A percentile compares a stretch with the other conserved stretches of the same genome.
Conservation (phyloP, 306 rosid genomes). For the Rosa persica region DNA sequence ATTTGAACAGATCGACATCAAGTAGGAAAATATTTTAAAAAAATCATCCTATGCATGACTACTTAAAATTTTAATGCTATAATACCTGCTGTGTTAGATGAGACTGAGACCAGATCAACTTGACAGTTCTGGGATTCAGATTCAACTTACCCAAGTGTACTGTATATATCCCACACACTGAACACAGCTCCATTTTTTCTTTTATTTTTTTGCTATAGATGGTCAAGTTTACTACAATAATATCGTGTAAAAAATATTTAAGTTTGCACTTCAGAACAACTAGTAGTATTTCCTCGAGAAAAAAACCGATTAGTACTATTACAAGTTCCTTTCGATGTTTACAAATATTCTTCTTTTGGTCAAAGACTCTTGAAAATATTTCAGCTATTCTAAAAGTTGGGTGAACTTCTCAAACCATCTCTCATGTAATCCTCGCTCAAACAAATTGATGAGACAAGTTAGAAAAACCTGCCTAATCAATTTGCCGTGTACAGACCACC, state of each 20-base stretch:
- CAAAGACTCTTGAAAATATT: neutral
- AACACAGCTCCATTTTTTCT: too few relatives aligned
- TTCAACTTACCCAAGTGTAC: neutral
- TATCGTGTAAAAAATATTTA: neutral
- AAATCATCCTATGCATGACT: neutral
- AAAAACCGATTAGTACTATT: too few relatives aligned
- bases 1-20: neutral
- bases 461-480: neutral
- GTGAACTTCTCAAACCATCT: neutral
- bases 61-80: neutral
- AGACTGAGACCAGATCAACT: neutral
- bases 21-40: neutral
- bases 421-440: too few relatives aligned
- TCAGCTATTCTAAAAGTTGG: neutral
- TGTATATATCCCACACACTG: neutral
- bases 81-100: neutral
- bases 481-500: neutral
- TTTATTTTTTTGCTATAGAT: too few relatives aligned
- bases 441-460: neutral
- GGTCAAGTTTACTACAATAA: neutral
- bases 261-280: too few relatives aligned
- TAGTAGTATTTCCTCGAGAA: too few relatives aligned
- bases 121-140: neutral
- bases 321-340: too few relatives aligned
- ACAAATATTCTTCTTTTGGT: too few relatives aligned